These are phyloP conservation scores for Pichia sp. DNA, from an alignment of 1,139 yeast species.

Conservation along the genomic window DNA sequence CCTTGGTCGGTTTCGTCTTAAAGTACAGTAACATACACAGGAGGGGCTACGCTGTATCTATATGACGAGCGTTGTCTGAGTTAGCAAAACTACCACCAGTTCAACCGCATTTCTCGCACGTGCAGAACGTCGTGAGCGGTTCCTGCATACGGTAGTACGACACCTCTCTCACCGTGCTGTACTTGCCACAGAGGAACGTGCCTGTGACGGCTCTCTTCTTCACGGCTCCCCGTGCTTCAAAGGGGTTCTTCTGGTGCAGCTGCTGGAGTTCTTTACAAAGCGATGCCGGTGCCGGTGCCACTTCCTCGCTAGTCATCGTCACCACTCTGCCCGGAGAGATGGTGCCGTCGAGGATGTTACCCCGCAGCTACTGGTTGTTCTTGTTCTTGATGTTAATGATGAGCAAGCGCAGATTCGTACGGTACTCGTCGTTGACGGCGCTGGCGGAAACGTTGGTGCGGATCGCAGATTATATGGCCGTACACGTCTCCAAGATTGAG, in stretches of 20 bases:
- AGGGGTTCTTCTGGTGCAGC: slow-evolving; percentile 79
- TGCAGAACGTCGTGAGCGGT: slow-evolving; percentile 95
- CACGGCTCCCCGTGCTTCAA: slow-evolving; percentile 98
- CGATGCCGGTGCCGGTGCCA: slow-evolving; percentile 71
- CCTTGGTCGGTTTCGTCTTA: not conserved
- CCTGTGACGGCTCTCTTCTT: slow-evolving; percentile 95
- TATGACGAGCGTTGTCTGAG: not conserved
- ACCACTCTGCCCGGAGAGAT: slow-evolving; percentile 60
- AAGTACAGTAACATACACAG: too few relatives aligned
- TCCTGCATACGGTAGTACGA: slow-evolving; percentile 98
- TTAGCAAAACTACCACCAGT: slow-evolving; percentile 90
- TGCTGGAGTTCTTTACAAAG: slow-evolving; percentile 80
- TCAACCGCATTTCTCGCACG: slow-evolving; percentile 92
- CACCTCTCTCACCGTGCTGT: slow-evolving; percentile 85
- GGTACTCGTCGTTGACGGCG: slow-evolving; percentile 51
- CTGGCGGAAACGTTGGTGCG: slow-evolving; percentile 51
- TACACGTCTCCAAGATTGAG: slow-evolving; percentile 56
- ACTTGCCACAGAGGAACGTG: slow-evolving; percentile 94
- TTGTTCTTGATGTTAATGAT: slow-evolving; percentile 83
- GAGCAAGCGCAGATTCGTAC: slow-evolving; percentile 75
- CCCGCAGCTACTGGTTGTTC: slow-evolving; percentile 79
- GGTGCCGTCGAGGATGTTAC: slow-evolving; percentile 57
- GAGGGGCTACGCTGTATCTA: not conserved
- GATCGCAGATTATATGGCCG: slow-evolving; percentile 63
- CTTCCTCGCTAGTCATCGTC: slow-evolving; percentile 81